These are phyloP conservation scores for Aspergillus fructus DNA, from an alignment of 2,329 filamentous ascomycete species.

Conservation along the genomic window DNA sequence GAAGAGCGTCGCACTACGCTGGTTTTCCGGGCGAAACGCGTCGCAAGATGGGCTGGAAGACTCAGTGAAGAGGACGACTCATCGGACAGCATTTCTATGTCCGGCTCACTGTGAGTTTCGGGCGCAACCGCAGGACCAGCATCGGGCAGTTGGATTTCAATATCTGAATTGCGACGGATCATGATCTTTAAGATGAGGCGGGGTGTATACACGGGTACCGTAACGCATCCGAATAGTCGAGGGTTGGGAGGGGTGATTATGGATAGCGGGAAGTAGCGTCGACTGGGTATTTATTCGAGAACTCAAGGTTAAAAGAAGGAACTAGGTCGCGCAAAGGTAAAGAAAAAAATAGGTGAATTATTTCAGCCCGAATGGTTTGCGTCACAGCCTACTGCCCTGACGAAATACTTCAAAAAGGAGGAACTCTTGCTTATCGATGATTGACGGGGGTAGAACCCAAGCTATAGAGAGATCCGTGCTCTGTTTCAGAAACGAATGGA, in stretches of 20 bases:
- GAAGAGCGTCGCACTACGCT: slow-evolving; percentile 59
- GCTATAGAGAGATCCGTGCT: slow-evolving; percentile 32
- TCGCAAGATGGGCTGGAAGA: slow-evolving; percentile 61
- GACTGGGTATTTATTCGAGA: background rate
- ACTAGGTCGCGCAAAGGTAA: background rate
- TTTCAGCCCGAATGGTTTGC: background rate
- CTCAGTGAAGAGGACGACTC: slow-evolving; percentile 42
- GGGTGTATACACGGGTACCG: background rate
- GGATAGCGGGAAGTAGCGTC: slow-evolving; percentile 12
- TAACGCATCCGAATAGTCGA: slow-evolving; percentile 50
- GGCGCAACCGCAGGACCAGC: slow-evolving; percentile 27
- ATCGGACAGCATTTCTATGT: slow-evolving; percentile 45
- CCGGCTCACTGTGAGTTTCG: slow-evolving; percentile 28
- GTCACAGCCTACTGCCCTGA: background rate
- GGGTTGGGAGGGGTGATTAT: slow-evolving; percentile 17
- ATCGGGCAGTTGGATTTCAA: slow-evolving; percentile 42
- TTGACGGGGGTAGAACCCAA: slow-evolving; percentile 2
- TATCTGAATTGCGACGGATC: slow-evolving; percentile 45
- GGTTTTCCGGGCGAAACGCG: slow-evolving; percentile 59
- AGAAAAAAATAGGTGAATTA: background rate
- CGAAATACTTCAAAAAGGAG: slow-evolving; percentile 5
- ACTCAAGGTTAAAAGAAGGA: background rate
- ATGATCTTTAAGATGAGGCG: slow-evolving; percentile 23
- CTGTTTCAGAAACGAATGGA: slow-evolving; percentile 30
- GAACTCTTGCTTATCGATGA: background rate